phyloP scores from a whole-genome alignment of 768 basidiomycete genomes.

The Xerocomus spinulosus region DNA sequence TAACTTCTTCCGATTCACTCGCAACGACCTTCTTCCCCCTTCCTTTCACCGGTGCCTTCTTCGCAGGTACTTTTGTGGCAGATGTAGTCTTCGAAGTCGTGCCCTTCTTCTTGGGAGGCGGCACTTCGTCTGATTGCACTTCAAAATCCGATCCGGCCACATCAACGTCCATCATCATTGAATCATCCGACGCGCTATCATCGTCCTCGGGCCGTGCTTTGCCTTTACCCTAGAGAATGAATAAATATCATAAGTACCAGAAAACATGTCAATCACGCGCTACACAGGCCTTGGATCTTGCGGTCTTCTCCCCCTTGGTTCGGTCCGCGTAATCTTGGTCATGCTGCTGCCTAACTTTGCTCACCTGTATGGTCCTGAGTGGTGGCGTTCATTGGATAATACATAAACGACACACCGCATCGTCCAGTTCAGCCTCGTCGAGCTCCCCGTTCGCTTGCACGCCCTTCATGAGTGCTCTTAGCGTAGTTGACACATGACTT shows the following conservation, averaged over 20 bases:
- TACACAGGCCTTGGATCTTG: constrained; percentile 43
- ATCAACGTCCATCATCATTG: constrained; percentile 77
- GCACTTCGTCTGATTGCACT: constrained; percentile 38
- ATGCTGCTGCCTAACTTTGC: constrained; percentile 64
- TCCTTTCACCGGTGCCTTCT: constrained; percentile 46
- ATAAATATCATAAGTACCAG: neutral
- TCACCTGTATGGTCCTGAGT: constrained; percentile 40
- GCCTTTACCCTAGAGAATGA: constrained; percentile 44
- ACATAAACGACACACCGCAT: constrained; percentile 46
- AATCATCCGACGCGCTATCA: constrained; percentile 49
- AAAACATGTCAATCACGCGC: neutral
- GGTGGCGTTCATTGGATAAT: neutral
- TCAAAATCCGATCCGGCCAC: constrained; percentile 48
- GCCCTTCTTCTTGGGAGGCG: constrained; percentile 41
- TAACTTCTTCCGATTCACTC: constrained; percentile 47
- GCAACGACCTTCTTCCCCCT: constrained; percentile 51
- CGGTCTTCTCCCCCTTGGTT: constrained; percentile 32
- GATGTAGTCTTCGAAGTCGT: constrained; percentile 30
- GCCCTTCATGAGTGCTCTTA: constrained; percentile 62
- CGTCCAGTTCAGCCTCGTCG: constrained; percentile 72
- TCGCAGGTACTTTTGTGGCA: constrained; percentile 35
- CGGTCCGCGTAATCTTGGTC: constrained; percentile 59
- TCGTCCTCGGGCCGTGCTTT: constrained; percentile 50
- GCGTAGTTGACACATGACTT: constrained; percentile 61
- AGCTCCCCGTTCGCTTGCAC: constrained; percentile 62